Base-by-base conservation (phyloP, 257 asterid species). In the Lycium ferocissimum region DNA sequence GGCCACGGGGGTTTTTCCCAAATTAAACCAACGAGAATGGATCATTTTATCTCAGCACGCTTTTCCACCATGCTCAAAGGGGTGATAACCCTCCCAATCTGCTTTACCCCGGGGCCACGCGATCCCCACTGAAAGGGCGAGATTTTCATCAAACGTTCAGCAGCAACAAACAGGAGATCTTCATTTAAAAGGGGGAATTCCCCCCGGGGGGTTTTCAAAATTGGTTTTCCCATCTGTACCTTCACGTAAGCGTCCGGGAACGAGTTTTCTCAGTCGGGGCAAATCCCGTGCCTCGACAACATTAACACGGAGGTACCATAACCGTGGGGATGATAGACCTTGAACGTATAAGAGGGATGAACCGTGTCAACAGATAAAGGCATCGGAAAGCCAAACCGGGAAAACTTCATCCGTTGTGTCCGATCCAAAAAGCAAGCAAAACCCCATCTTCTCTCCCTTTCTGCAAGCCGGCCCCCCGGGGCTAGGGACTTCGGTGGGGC, bases 401-500 rank as follows among this genome's bases (percentile, higher is more conserved):
- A 92, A 94, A 0, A 98, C 98, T 87, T 95, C 99, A 15, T 94
- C 99, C 1, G 98, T 89, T 95, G 99, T 14, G 99, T 95, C 99
- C 99, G 26, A 93, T 91, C 99, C 99, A 95, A 38, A 95, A 93
- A 0, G 98, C 98, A 53, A 95, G 97, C 99, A 95, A 94, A 82
- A 95, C 99, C 1, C 99, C 97, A 91, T 91, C 85, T 95, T 95
- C 86, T 91, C 95, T 3, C 98, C 97, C 85, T 92, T 95, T 92
- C 94, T 83, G 89, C 90, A 51, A 94, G 96, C 72, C 97, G 92
- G 86, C 99, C 94, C 84, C 94, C 97, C 0, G 98, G 98, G 73
- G 99, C 99, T 85, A 95, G 90, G 98, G 99, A 85, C 99, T 95
- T 95, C 99, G 99, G 98, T 3, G 98, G 98, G 63, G 93, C 98